phyloP scores from a whole-genome alignment of 306 rosid species.

The Cucumis cinereus region DNA sequence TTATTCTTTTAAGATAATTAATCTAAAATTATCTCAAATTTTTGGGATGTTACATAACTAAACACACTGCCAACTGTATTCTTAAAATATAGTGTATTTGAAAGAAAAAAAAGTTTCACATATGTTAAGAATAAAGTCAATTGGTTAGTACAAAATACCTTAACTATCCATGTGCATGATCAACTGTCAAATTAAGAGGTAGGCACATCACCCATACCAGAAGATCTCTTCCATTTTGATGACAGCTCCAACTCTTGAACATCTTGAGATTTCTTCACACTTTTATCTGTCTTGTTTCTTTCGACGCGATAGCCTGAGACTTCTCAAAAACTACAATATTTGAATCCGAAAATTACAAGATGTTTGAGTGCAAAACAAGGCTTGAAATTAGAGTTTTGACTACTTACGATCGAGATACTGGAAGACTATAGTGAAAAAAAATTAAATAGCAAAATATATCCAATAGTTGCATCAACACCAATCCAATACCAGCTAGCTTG shows the following conservation, averaged over 20 bases:
- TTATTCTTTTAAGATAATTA: too few species aligned
- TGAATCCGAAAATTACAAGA: not conserved
- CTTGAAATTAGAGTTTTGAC: not conserved
- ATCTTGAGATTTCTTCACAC: constrained; percentile 1
- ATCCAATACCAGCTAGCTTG: constrained; percentile 35
- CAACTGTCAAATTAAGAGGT: too few species aligned
- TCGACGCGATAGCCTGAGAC: constrained; percentile 6
- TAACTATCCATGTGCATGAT: too few species aligned
- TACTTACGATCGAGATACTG: constrained; percentile 22
- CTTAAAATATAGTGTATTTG: too few species aligned
- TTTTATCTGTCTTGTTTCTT: not conserved
- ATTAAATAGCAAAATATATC: constrained; percentile 21
- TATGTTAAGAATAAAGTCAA: too few species aligned
- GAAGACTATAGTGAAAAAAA: constrained; percentile 16
- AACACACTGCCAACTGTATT: too few species aligned
- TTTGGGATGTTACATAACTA: too few species aligned
- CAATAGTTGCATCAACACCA: constrained; percentile 22
- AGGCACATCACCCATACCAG: too few species aligned
- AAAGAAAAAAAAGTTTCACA: too few species aligned
- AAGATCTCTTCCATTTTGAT: not conserved
- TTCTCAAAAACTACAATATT: constrained; percentile 9
- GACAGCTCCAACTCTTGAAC: constrained; percentile 31
- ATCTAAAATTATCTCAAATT: too few species aligned
- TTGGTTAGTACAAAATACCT: too few species aligned
- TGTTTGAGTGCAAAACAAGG: not conserved